phyloP scores from a whole-genome alignment of 2,329 filamentous ascomycete species.

The Chaetothyriales sp. region DNA sequence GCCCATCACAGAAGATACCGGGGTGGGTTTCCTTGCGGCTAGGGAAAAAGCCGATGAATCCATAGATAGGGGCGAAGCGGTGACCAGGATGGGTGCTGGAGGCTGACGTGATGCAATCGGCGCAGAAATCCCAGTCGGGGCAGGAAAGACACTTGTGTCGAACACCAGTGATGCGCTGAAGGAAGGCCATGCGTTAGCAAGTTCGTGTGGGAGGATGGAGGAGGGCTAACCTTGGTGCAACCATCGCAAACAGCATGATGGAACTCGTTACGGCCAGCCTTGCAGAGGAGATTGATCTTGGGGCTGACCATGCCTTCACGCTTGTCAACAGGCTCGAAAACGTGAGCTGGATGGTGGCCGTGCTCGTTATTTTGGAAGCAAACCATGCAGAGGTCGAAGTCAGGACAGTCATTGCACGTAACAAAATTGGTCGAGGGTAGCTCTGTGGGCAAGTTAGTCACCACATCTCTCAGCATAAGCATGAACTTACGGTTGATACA shows the following conservation, averaged over 20 bases:
- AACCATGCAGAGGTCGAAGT: slow-evolving; percentile 77
- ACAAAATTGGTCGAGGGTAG: slow-evolving; percentile 66
- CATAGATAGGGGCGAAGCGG: slow-evolving; percentile 78
- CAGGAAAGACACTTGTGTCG: slow-evolving; percentile 95
- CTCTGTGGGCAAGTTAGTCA: slow-evolving; percentile 29
- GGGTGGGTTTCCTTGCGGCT: slow-evolving; percentile 42
- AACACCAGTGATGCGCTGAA: slow-evolving; percentile 61
- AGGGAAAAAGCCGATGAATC: slow-evolving; percentile 35
- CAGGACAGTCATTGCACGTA: slow-evolving; percentile 69
- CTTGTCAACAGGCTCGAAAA: slow-evolving; percentile 51
- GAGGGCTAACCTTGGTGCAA: slow-evolving; percentile 52
- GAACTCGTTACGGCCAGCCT: slow-evolving; percentile 60
- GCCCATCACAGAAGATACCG: slow-evolving; percentile 90
- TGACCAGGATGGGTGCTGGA: slow-evolving; percentile 60
- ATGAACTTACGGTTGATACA: slow-evolving; percentile 43
- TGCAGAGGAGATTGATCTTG: slow-evolving; percentile 52
- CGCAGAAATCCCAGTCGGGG: slow-evolving; percentile 95
- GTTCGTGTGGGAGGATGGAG: background rate
- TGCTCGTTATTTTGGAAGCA: slow-evolving; percentile 67
- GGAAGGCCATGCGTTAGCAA: slow-evolving; percentile 1
- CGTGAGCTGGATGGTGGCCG: slow-evolving; percentile 80
- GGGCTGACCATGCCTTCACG: slow-evolving; percentile 43
- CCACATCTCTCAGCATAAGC: slow-evolving; percentile 9
- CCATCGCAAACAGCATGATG: slow-evolving; percentile 91
- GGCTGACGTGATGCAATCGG: slow-evolving; percentile 54